Evolutionary conservation across 257 asterid genomes (phyloP), one percentile per base, ranked within the genome.

Genomic region (Solanum clarkiae): DNA sequence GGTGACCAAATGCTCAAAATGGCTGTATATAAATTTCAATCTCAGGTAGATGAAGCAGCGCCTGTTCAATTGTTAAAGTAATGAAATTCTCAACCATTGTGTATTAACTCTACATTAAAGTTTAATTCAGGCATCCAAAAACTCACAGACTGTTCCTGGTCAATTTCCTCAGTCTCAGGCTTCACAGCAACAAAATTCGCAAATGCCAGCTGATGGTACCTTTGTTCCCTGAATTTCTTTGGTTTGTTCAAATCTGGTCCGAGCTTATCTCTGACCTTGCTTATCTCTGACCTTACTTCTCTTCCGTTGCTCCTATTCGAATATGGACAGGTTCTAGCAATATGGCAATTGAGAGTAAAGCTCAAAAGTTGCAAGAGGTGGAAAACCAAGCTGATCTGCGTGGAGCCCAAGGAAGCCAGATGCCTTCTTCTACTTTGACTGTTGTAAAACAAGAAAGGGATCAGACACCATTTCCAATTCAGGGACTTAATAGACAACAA

Each of bases 1-100:
- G 98, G 98, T 80, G 98, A 96, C 89, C 98, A 93, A 85, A 96
- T 95, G 99, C 91, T 96, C 82, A 95, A 94, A 91, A 88, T 90
- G 93, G 99, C 97, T 71, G 97, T 94, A n/a, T 92, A 80, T 88
- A 95, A 92, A 87, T 89, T 96, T 86, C 97, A 94, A 89, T 88
- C 92, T 86, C 97, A 94, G 92, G 99, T 92, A 81, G 32, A 62
- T 82, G 70, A 65, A 82, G 62, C 79, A 51, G 79, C 44, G 51
- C n/a, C 8, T 32, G 14, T 62, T 68, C 65, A 26, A 68, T 29
- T 83, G 68, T 83, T 66, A 49, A 11, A 68, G 4, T 42, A 29
- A 20, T 66, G 65, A 5, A 83, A 49, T 57, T 54, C 68, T 20
- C 53, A 49, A 68, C 51, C 60, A 74, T 87, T 65, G 53, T 84